Percentiles rank a stretch among this genome's conserved stretches.
phyloP scores from a whole-genome alignment of 495 filamentous ascomycete genomes.

The Tuber borchii region DNA sequence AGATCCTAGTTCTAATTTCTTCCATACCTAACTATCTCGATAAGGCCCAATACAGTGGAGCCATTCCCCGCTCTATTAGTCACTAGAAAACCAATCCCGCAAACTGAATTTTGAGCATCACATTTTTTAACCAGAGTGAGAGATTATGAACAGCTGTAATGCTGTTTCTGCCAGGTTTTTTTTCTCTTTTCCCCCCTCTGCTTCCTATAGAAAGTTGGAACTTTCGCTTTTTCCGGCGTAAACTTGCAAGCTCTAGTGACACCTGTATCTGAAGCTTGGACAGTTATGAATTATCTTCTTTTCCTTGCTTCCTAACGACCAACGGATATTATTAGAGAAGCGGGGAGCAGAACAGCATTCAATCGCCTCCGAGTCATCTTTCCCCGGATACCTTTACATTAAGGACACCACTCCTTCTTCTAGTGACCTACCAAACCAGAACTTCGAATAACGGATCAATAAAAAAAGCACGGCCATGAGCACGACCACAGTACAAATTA shows the following conservation, averaged over 20 bases:
- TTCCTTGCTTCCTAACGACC: background rate
- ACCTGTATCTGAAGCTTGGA: background rate
- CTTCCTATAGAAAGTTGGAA: background rate
- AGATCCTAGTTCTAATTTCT: background rate
- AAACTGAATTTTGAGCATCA: background rate
- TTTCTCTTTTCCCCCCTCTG: no score
- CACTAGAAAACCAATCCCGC: background rate
- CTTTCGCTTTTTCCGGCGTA: background rate
- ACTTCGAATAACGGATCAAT: background rate
- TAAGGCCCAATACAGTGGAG: background rate
- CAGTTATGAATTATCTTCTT: background rate
- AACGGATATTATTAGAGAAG: background rate
- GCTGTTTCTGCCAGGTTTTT: background rate
- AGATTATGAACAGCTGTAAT: background rate
- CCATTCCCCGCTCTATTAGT: background rate
- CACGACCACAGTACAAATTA: background rate
- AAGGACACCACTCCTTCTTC: background rate
- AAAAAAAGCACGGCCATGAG: background rate
- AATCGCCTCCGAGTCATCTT: background rate
- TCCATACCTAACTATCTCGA: background rate
- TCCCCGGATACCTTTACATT: background rate
- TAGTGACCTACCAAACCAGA: background rate
- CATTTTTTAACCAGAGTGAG: background rate
- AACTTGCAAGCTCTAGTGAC: no score
- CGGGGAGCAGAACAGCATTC: background rate